phyloP scores from a whole-genome alignment of 306 rosid species.

The Malus sylvestris region DNA sequence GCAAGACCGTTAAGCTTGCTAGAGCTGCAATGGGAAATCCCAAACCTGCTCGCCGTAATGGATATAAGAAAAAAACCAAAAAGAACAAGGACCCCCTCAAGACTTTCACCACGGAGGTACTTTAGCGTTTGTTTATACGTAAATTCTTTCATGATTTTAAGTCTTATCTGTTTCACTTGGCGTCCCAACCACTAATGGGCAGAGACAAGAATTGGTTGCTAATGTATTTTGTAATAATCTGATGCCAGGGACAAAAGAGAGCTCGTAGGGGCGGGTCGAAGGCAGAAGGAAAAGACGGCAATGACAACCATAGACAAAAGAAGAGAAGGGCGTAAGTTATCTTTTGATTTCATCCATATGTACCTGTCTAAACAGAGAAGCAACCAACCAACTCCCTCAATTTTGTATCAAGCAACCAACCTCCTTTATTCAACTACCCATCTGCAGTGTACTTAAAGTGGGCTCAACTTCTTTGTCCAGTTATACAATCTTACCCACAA shows the following conservation, averaged over 20 bases:
- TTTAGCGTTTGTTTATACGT: not conserved
- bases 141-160: not conserved
- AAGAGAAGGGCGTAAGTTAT: slow-evolving; percentile 20
- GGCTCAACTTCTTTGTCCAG: too few species aligned
- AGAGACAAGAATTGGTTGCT: slow-evolving; percentile 17
- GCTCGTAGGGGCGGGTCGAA: slow-evolving; percentile 18
- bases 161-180: not conserved
- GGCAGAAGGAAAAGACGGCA: slow-evolving; percentile 27
- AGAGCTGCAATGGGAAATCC: slow-evolving; percentile 36
- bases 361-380: not conserved
- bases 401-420: not conserved
- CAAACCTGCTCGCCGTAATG: not conserved
- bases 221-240: slow-evolving; percentile 3
- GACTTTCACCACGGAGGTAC: slow-evolving; percentile 23
- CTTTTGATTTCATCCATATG: not conserved
- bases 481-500: too few species aligned
- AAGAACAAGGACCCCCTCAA: slow-evolving; percentile 21
- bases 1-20: slow-evolving; percentile 61
- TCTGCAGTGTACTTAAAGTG: too few species aligned
- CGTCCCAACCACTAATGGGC: slow-evolving; percentile 6
- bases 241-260: not conserved
- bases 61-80: slow-evolving; percentile 8
- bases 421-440: too few species aligned
- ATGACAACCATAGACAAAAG: slow-evolving; percentile 29
- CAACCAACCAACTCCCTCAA: not conserved